These are phyloP conservation scores for Penicillium roqueforti DNA, from an alignment of 495 filamentous ascomycete species.

Conservation along the genomic window DNA sequence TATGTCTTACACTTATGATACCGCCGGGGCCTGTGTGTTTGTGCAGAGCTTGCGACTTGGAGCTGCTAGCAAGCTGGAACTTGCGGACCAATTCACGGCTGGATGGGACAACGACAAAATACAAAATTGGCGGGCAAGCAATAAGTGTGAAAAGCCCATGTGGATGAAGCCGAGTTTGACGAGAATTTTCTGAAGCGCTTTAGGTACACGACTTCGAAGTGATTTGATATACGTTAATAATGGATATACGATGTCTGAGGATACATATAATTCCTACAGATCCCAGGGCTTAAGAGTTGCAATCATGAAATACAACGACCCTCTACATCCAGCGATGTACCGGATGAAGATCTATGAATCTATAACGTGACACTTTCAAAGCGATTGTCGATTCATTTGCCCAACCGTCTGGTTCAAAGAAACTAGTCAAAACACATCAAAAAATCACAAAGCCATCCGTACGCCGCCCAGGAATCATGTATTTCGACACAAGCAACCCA, in stretches of 20 bases:
- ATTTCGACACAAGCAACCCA: conserved; percentile 27
- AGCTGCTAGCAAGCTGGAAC: conserved; percentile 1
- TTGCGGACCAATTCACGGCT: conserved; percentile 19
- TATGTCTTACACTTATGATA: conserved; percentile 29
- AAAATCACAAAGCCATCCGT: conserved; percentile 25
- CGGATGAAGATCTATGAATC: neutral
- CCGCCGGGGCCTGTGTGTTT: conserved; percentile 23
- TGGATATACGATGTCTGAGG: neutral
- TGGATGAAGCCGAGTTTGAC: conserved; percentile 34
- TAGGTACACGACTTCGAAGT: neutral
- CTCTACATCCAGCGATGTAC: neutral
- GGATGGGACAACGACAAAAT: conserved; percentile 36
- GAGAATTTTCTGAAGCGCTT: conserved; percentile 24
- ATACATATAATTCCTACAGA: neutral
- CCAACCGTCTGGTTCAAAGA: conserved; percentile 15
- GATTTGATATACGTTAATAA: neutral
- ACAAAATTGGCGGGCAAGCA: conserved; percentile 15
- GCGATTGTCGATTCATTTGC: conserved; percentile 20
- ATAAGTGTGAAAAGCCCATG: conserved; percentile 17
- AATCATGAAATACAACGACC: neutral
- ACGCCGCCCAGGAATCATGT: conserved; percentile 29
- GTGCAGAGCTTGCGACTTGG: conserved; percentile 28
- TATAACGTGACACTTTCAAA: neutral
- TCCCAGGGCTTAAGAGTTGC: neutral
- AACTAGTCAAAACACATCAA: conserved; percentile 21